Evolutionary conservation across 169 alveolate species (phyloP), one percentile per base, ranked within the genome.

Genomic region (Plasmodium vivax): DNA sequence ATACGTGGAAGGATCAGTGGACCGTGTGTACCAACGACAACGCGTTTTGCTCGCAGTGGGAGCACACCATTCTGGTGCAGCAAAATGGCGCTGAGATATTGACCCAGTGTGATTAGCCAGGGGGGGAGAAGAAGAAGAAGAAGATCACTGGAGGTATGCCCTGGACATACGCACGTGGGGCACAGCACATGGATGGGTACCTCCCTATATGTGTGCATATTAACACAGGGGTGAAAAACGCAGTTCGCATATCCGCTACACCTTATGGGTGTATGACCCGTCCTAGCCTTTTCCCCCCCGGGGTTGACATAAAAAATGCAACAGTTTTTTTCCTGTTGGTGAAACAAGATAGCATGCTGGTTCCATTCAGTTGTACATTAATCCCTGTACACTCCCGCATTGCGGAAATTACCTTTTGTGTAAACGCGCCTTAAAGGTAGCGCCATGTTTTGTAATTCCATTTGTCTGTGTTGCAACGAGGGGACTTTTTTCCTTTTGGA

Each of bases 1-100:
- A 85, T 79, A 95, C 96, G 47, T 98, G 99, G 99, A 96, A 95
- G 51, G 99, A 98, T 85, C 96, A 98, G 36, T 98, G 99, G 99
- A 98, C 99, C 27, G 97, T 96, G 2, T 97, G 97, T 47, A 96
- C 99, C 3, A 96, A 93, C 45, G 98, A 98, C 77, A 95, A 96
- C 83, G 98, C 99, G 30, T 96, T 93, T 74, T 94, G 98, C 77
- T 98, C 99, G 7, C 98, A 98, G 92, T 98, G 97, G 97, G 99
- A 98, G 91, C 99, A 98, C 88, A 98, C 98, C 47, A 96, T 98
- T 71, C 93, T 98, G 84, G 97, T 98, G 36, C 97, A 98, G 36
- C 97, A 96, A 5, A 94, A 95, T 58, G 98, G 99, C 7, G 97
- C 97, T 73, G 99, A 98, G 80, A 97, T 98, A 41, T 92, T 98